Evolutionary conservation across 2,329 filamentous ascomycete genomes (phyloP).

Genomic region (Pseudocercospora eumusae): DNA sequence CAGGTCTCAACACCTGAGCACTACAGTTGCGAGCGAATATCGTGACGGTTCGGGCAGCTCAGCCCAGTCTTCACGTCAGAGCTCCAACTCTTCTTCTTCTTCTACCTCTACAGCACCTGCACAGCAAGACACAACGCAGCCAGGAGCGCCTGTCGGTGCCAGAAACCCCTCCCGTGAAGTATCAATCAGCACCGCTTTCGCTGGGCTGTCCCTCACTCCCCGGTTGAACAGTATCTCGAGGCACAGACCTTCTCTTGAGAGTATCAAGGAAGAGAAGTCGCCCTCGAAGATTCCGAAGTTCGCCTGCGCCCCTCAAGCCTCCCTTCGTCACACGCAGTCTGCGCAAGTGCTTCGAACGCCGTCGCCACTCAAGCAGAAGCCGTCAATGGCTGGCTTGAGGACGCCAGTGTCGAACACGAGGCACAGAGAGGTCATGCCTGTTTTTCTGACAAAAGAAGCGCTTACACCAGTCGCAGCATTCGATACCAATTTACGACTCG

Average conservation of each 20-base stretch:
- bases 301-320: constrained; percentile 32
- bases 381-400: constrained; percentile 32
- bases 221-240: constrained; percentile 25
- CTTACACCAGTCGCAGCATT: constrained; percentile 61
- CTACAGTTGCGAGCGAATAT: constrained; percentile 27
- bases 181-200: constrained; percentile 37
- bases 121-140: constrained; percentile 20
- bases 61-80: constrained; percentile 27
- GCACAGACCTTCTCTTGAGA: constrained; percentile 37
- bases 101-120: constrained; percentile 19
- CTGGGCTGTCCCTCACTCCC: constrained; percentile 33
- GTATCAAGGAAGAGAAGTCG: constrained; percentile 37
- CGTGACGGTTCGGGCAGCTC: constrained; percentile 25
- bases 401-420: constrained; percentile 31
- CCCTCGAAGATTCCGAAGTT: constrained; percentile 42
- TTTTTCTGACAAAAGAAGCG: constrained; percentile 64
- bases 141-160: constrained; percentile 31
- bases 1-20: constrained; percentile 37
- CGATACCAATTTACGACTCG: constrained; percentile 76
- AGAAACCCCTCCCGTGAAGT: constrained; percentile 35
- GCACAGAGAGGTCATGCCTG: constrained; percentile 56
- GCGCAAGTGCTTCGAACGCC: constrained; percentile 34
- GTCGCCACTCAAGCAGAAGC: constrained; percentile 36
- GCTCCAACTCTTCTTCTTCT: constrained; percentile 29
- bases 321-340: constrained; percentile 37